Evolutionary conservation across 2,329 filamentous ascomycete species (phyloP).

Genomic region (Aspergillus udagawae): DNA sequence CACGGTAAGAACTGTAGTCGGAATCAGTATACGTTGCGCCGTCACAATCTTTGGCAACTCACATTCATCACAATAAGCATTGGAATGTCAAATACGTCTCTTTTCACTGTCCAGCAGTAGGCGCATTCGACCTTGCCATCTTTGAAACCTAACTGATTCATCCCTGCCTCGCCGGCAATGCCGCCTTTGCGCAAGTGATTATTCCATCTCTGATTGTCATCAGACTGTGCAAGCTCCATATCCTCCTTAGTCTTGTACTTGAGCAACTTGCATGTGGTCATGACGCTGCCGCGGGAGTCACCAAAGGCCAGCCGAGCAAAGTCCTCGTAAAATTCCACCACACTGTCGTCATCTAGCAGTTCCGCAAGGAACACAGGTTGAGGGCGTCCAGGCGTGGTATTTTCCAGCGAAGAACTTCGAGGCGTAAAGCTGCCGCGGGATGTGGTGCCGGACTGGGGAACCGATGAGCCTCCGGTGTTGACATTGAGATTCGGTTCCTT

Average conservation of each 20-base stretch:
- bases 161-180: conserved; percentile 58
- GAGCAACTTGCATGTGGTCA: conserved; percentile 76
- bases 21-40: conserved; percentile 8
- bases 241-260: conserved; percentile 79
- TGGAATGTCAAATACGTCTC: conserved; percentile 96
- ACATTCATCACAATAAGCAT: conserved; percentile 99
- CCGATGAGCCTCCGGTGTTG: conserved; percentile 60
- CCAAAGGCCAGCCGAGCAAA: conserved; percentile 90
- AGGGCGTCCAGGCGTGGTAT: conserved; percentile 45
- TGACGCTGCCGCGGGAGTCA: conserved; percentile 80
- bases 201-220: conserved; percentile 47
- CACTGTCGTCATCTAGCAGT: conserved; percentile 86
- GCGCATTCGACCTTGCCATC: conserved; percentile 92
- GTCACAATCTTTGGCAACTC: conserved; percentile 45
- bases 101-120: conserved; percentile 95
- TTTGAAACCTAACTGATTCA: conserved; percentile 71
- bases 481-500: conserved; percentile 84
- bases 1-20: conserved; percentile 41
- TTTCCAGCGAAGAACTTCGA: conserved; percentile 35
- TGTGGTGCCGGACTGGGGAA: conserved; percentile 35
- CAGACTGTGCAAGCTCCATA: conserved; percentile 36
- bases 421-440: conserved; percentile 49
- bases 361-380: conserved; percentile 89
- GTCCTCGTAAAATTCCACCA: conserved; percentile 93
- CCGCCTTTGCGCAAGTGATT: conserved; percentile 42